Base-by-base conservation (phyloP, 202 grass and related monocot genomes). In the Brachypodium distachyon region DNA sequence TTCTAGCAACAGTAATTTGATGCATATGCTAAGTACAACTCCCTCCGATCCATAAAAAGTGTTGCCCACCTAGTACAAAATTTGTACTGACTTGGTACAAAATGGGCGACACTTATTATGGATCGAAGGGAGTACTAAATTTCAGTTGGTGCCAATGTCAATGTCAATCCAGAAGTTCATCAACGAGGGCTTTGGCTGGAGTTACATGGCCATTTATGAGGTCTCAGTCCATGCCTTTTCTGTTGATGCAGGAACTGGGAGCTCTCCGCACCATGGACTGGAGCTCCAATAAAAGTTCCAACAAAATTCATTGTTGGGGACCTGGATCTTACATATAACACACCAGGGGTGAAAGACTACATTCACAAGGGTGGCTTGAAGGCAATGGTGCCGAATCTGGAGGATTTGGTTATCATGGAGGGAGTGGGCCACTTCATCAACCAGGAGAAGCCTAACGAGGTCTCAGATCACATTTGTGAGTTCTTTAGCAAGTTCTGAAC, bases 251-350 rank as follows among this genome's bases (percentile, higher is more conserved):
- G 94, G 82, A 90, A 67, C 3, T 94, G 94, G 94, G 89, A 92
- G 77, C 87, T 97, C 38, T 84, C 87, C 83, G 82, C 91, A 78
- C 76, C 94, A 66, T 97, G 91, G 91, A 84, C 82, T 12, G 82
- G 82, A 17, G 84, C 58, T 69, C 86, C 73, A 3, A 53, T 97
- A 82, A 90, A 85, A 70, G 86, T 90, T 17, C 87, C 87, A 1
- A 80, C 86, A 22, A 97, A 97, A 54, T 97, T 94, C 49, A 94
- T 94, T 17, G 84, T 97, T 49, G 94, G 94, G 41, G 89, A 92
- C 75, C 76, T 94, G n/a, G 94, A 94, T 73, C 5, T 88, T 47
- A 85, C 83, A 7, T 93, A 93, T 61, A 83, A 91, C 77, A 57
- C 41, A 0, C 90, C 86, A 1, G 94, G 90, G 1, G 77, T 87